A percentile compares a stretch with the other conserved stretches of the same genome.
Conservation (phyloP, 192 early-diverging fungal genomes). For the Podila clonocystis region DNA sequence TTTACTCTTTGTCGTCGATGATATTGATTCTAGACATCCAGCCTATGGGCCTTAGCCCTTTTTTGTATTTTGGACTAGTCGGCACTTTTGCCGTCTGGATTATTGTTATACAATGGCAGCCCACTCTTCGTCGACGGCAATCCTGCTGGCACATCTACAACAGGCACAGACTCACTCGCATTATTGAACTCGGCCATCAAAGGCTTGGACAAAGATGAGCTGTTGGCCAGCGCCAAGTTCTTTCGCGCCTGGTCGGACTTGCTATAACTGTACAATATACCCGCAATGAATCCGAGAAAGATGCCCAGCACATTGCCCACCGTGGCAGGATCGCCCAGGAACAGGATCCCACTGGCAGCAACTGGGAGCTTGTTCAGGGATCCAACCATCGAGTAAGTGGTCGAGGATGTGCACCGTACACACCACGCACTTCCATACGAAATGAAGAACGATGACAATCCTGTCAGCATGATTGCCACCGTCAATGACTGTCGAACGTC, state of each 20-base stretch:
- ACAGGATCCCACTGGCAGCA: constrained; percentile 93
- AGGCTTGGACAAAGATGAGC: constrained; percentile 12
- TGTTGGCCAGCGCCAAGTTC: constrained; percentile 34
- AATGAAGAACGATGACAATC: constrained; percentile 90
- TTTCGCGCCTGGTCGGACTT: constrained; percentile 65
- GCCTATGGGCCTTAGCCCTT: too few species aligned
- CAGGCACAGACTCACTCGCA: background rate
- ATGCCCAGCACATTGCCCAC: constrained; percentile 86
- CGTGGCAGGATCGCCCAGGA: constrained; percentile 90
- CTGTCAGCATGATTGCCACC: constrained; percentile 79
- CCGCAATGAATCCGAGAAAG: constrained; percentile 85
- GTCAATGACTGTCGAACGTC: constrained; percentile 64
- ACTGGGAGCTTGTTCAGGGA: constrained; percentile 99
- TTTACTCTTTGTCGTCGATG: too few species aligned
- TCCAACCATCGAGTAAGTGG: constrained; percentile 95
- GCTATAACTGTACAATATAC: constrained; percentile 78
- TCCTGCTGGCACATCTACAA: constrained; percentile 19
- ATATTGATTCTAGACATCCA: too few species aligned
- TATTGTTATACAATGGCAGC: constrained; percentile 36
- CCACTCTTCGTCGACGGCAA: background rate
- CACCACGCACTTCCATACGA: constrained; percentile 88
- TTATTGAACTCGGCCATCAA: background rate
- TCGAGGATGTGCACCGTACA: constrained; percentile 78
- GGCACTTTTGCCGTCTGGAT: constrained; percentile 40
- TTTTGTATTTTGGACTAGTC: constrained; percentile 6